Percentiles rank a stretch among this genome's conserved stretches.
Conservation (phyloP, 2,329 filamentous ascomycete genomes). For the Arthroderma uncinatum region DNA sequence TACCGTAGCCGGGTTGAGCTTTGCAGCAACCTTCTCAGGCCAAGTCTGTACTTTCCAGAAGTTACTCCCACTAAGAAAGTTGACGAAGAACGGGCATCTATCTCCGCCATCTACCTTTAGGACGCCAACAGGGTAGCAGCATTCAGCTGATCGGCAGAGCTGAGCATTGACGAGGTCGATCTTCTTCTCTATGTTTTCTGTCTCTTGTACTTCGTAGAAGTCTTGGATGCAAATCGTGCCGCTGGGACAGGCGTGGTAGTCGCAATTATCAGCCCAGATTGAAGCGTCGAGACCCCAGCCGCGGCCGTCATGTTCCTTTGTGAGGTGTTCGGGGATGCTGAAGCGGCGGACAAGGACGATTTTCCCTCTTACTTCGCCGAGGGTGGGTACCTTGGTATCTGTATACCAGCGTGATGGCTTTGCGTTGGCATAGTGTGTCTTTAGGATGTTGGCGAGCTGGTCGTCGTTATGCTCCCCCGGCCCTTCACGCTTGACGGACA, state of each 20-base stretch:
- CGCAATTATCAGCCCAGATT: constrained; percentile 79
- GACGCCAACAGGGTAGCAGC: constrained; percentile 34
- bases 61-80: constrained; percentile 83
- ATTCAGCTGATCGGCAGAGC: constrained; percentile 56
- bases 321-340: constrained; percentile 43
- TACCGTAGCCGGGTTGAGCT: constrained; percentile 67
- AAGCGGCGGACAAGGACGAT: constrained; percentile 80
- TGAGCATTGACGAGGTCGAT: constrained; percentile 62
- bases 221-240: constrained; percentile 80
- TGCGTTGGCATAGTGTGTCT: constrained; percentile 45
- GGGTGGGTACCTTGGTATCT: constrained; percentile 59
- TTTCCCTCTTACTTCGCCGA: constrained; percentile 70
- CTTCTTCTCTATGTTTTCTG: constrained; percentile 67
- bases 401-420: constrained; percentile 61
- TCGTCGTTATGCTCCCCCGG: constrained; percentile 67
- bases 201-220: constrained; percentile 78
- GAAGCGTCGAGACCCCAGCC: constrained; percentile 51
- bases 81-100: constrained; percentile 64
- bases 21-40: constrained; percentile 82
- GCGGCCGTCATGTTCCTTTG: constrained; percentile 35
- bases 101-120: constrained; percentile 23
- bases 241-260: constrained; percentile 57
- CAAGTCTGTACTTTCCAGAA: constrained; percentile 89
- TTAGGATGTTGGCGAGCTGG: constrained; percentile 63
- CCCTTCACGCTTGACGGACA: constrained; percentile 87